Percentiles rank a stretch among this genome's conserved stretches.
Evolutionary conservation across 2,329 filamentous ascomycete species (phyloP).

Genomic region (Aspergillus sp.): DNA sequence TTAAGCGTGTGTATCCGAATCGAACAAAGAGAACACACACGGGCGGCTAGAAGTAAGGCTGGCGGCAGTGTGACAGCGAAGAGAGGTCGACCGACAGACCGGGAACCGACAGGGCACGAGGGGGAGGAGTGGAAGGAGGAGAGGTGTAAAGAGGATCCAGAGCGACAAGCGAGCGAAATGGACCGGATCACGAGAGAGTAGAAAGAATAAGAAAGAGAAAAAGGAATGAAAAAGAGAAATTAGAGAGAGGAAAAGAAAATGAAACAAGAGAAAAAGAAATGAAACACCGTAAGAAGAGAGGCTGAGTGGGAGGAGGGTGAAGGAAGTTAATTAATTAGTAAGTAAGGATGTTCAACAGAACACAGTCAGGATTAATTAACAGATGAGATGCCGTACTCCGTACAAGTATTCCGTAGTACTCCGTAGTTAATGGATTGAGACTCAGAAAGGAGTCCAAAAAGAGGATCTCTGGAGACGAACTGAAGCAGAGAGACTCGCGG

Average conservation of each 20-base stretch:
- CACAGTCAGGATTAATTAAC: not conserved
- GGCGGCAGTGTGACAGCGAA: constrained; percentile 19
- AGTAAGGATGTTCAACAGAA: constrained; percentile 2
- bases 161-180: constrained; percentile 17
- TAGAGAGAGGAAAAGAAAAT: constrained; percentile 1
- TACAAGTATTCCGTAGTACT: too few relatives aligned
- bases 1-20: not conserved
- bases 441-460: not conserved
- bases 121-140: constrained; percentile 9
- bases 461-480: constrained; percentile 1
- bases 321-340: constrained; percentile 5
- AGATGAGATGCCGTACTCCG: not conserved
- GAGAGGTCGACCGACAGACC: constrained; percentile 15
- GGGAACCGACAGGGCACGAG: constrained; percentile 3
- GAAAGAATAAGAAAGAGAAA: constrained; percentile 8
- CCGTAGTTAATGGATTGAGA: not conserved
- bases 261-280: constrained; percentile 4
- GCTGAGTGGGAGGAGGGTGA: constrained; percentile 4
- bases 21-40: not conserved
- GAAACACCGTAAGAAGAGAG: not conserved
- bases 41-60: constrained; percentile 20
- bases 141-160: constrained; percentile 13
- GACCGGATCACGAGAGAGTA: constrained; percentile 12
- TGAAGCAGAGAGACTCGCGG: not conserved
- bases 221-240: constrained; percentile 21